A percentile compares a stretch with the other conserved stretches of the same genome.
phyloP scores from a whole-genome alignment of 768 basidiomycete species.

The Lactarius hatsudake region DNA sequence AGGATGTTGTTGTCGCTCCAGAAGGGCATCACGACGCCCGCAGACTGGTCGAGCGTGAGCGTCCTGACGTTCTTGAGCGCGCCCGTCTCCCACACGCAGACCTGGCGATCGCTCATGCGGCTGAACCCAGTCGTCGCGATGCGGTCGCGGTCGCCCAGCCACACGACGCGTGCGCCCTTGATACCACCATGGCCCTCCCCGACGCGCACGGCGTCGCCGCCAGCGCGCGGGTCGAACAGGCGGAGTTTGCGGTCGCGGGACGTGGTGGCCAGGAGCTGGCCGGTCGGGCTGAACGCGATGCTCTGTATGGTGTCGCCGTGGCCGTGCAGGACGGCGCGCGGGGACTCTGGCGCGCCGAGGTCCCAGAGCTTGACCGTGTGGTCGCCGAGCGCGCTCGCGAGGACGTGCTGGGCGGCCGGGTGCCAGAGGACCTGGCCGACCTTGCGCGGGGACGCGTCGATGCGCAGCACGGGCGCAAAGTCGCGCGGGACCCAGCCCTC shows the following conservation, averaged over 20 bases:
- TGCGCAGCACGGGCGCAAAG: constrained; percentile 79
- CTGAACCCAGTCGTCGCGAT: constrained; percentile 96
- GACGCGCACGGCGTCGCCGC: constrained; percentile 76
- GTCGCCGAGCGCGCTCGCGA: constrained; percentile 82
- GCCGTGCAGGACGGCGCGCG: constrained; percentile 59
- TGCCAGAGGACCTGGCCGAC: constrained; percentile 94
- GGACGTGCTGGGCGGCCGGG: constrained; percentile 82
- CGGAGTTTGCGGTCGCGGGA: constrained; percentile 91
- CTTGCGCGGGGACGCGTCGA: constrained; percentile 81
- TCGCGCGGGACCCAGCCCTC: constrained; percentile 83
- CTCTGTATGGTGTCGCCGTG: constrained; percentile 90
- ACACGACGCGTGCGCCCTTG: constrained; percentile 84
- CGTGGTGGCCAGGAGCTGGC: constrained; percentile 82
- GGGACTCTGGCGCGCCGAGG: constrained; percentile 66
- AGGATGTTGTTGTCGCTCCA: constrained; percentile 93
- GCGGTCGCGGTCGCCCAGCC: constrained; percentile 87
- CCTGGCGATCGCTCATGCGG: constrained; percentile 93
- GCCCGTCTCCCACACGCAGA: constrained; percentile 85
- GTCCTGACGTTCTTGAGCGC: constrained; percentile 75
- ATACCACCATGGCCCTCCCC: constrained; percentile 90
- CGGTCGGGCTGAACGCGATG: constrained; percentile 76
- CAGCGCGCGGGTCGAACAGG: constrained; percentile 85
- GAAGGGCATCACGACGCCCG: constrained; percentile 97
- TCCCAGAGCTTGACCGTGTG: constrained; percentile 92
- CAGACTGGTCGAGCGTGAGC: constrained; percentile 78